These are phyloP conservation scores for Chlorencoelia australis DNA, from an alignment of 2,329 filamentous ascomycete genomes.

Conservation along the genomic window DNA sequence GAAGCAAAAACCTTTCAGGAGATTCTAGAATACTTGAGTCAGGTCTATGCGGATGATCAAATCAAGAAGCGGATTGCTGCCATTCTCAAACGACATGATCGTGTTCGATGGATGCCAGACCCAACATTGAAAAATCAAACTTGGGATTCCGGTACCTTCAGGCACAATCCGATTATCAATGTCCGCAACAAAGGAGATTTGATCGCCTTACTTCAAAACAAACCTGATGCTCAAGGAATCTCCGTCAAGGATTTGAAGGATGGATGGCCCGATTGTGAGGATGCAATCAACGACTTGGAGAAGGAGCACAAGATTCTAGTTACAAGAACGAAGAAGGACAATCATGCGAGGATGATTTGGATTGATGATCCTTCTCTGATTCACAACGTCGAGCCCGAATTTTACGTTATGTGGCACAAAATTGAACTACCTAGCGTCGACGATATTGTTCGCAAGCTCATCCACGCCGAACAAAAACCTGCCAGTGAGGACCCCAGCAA, in stretches of 20 bases:
- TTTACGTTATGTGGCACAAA: constrained; percentile 73
- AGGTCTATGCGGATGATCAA: constrained; percentile 51
- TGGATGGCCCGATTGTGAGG: constrained; percentile 81
- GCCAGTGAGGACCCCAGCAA: constrained; percentile 30
- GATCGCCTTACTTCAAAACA: constrained; percentile 69
- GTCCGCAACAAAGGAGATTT: constrained; percentile 72
- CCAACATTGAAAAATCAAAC: constrained; percentile 53
- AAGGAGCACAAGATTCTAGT: constrained; percentile 70
- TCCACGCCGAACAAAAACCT: constrained; percentile 29
- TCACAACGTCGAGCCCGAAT: constrained; percentile 70
- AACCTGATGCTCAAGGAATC: constrained; percentile 71
- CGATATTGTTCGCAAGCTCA: constrained; percentile 31
- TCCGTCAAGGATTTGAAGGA: constrained; percentile 88
- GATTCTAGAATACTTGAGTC: constrained; percentile 70
- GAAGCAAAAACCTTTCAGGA: constrained; percentile 61
- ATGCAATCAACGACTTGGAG: constrained; percentile 70
- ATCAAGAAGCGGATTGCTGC: constrained; percentile 55
- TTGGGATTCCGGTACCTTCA: constrained; percentile 63
- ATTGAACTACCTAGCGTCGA: constrained; percentile 55
- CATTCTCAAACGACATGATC: constrained; percentile 55
- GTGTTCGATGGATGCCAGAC: constrained; percentile 47
- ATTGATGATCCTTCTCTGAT: constrained; percentile 72
- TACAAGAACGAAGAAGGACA: constrained; percentile 86
- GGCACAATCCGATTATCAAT: constrained; percentile 74
- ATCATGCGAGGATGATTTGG: constrained; percentile 78